These are phyloP conservation scores for Fusarium newnesense DNA, from an alignment of 2,329 filamentous ascomycete species.

Conservation along the genomic window DNA sequence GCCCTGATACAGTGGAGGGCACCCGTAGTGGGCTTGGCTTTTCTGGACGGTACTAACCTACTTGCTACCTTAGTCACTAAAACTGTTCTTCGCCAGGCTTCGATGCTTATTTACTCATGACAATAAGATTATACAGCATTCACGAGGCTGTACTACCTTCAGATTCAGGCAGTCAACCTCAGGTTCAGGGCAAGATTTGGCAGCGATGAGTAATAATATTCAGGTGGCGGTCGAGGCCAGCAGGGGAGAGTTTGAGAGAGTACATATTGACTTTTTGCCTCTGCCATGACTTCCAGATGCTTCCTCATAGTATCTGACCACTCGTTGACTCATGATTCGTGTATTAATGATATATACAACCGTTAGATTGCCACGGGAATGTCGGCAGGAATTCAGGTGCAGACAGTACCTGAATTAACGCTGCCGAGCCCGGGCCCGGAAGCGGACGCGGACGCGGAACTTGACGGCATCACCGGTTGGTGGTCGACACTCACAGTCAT, in stretches of 20 bases:
- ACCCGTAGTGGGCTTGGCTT: constrained; percentile 17
- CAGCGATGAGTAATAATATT: constrained; percentile 8
- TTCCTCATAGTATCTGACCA: neutral
- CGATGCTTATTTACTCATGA: constrained; percentile 42
- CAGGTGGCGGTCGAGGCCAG: constrained; percentile 22
- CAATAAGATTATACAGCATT: constrained; percentile 17
- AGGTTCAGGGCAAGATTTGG: neutral
- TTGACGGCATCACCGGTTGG: constrained; percentile 26
- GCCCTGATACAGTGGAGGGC: constrained; percentile 37
- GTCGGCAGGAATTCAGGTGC: neutral
- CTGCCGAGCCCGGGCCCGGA: constrained; percentile 10
- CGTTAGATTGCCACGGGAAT: neutral
- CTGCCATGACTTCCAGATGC: constrained; percentile 18
- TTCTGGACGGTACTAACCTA: neutral
- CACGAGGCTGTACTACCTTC: neutral
- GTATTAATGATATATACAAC: neutral
- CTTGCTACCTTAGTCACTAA: neutral
- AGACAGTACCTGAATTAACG: constrained; percentile 1
- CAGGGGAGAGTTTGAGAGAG: neutral
- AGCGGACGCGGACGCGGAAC: constrained; percentile 1
- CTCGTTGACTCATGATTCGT: constrained; percentile 24
- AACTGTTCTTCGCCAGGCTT: constrained; percentile 42
- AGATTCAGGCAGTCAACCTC: constrained; percentile 3
- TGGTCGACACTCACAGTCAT: neutral
- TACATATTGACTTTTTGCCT: neutral